phyloP scores from a whole-genome alignment of 2,329 filamentous ascomycete species.

The Fusarium piperis region DNA sequence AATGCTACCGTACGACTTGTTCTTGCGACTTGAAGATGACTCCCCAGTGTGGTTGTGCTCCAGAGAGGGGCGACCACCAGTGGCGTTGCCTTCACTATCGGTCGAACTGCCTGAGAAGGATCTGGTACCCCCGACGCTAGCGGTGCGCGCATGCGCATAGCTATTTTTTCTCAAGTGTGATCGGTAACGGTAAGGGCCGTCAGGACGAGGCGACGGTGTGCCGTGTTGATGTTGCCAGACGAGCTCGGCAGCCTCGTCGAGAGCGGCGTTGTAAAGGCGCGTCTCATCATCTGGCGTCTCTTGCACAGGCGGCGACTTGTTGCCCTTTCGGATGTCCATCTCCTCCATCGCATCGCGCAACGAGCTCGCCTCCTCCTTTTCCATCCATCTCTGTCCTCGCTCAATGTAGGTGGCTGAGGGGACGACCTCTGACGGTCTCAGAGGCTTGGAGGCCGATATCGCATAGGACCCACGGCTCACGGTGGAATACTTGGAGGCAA shows the following conservation, averaged over 20 bases:
- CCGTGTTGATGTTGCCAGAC: conserved; percentile 80
- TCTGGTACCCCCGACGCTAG: conserved; percentile 61
- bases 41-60: conserved; percentile 34
- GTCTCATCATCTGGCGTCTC: conserved; percentile 62
- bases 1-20: conserved; percentile 55
- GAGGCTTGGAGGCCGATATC: conserved; percentile 51
- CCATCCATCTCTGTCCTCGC: conserved; percentile 79
- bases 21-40: conserved; percentile 34
- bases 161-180: conserved; percentile 76
- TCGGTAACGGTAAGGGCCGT: conserved; percentile 73
- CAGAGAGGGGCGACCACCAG: conserved; percentile 42
- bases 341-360: conserved; percentile 78
- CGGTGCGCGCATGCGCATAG: conserved; percentile 73
- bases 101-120: conserved; percentile 64
- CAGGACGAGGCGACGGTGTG: conserved; percentile 61
- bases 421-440: conserved; percentile 69
- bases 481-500: conserved; percentile 62
- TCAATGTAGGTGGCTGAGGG: conserved; percentile 77
- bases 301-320: conserved; percentile 36
- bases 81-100: conserved; percentile 55
- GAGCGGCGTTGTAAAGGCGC: conserved; percentile 74
- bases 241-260: conserved; percentile 80
- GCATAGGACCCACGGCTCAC: conserved; percentile 64
- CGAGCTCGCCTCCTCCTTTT: conserved; percentile 79
- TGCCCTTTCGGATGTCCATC: conserved; percentile 66